phyloP scores from a whole-genome alignment of 345 rosid species.

The Camelina neglecta region DNA sequence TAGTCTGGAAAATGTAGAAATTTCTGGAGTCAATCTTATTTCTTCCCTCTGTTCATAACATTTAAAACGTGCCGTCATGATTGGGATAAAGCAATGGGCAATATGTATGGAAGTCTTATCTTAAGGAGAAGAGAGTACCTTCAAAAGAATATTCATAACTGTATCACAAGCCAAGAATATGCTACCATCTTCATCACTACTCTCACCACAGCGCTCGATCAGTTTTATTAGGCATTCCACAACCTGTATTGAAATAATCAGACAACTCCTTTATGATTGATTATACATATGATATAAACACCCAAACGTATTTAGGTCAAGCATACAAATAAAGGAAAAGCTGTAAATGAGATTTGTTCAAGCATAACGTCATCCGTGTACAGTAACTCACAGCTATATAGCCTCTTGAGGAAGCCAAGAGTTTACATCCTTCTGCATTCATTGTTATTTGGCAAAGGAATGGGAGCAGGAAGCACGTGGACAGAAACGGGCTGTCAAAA shows the following conservation, averaged over 20 bases:
- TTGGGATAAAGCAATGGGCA: not conserved
- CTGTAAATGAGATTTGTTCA: not conserved
- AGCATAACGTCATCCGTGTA: not conserved
- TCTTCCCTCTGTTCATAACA: constrained; percentile 56
- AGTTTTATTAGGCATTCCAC: constrained; percentile 70
- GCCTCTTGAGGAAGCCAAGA: constrained; percentile 63
- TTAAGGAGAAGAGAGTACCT: constrained; percentile 53
- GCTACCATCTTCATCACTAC: constrained; percentile 52
- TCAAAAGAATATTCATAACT: constrained; percentile 77
- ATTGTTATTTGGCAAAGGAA: constrained; percentile 87
- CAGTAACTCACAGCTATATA: constrained; percentile 65
- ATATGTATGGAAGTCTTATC: constrained; percentile 14
- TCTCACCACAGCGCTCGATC: constrained; percentile 47
- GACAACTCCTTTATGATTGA: not conserved
- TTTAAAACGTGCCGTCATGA: constrained; percentile 4
- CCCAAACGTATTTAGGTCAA: constrained; percentile 10
- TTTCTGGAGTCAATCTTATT: constrained; percentile 52
- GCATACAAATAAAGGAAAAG: constrained; percentile 1
- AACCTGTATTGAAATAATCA: constrained; percentile 54
- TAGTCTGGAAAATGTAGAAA: constrained; percentile 49
- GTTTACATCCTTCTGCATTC: constrained; percentile 68
- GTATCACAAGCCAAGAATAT: constrained; percentile 88
- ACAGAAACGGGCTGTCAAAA: constrained; percentile 68
- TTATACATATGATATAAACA: constrained; percentile 13
- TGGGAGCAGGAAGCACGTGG: constrained; percentile 81